Base-by-base conservation (phyloP, 306 rosid species). In the Begonia peltatifolia region DNA sequence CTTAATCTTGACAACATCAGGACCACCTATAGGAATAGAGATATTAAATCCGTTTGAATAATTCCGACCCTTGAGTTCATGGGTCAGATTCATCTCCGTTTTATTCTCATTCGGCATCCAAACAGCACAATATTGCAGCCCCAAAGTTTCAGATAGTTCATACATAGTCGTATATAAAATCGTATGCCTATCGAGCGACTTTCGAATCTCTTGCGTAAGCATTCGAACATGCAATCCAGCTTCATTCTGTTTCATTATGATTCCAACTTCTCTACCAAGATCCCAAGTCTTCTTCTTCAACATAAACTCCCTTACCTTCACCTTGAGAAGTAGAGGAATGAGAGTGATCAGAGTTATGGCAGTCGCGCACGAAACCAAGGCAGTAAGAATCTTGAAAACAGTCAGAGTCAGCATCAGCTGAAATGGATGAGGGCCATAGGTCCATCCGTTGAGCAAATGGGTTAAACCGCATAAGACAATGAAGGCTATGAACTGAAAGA, bases 141-240 rank as follows among this genome's bases (percentile, higher is more conserved):
- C 93, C 59, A 92, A 73, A 10, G 93, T 82, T 63, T 87, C 76
- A 12, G 99, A 92, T 12, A 92, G 75, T 78, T 92, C 99, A 47
- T 71, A 82, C 62, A 92, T 79, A 43, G 99, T 92, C n/a, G 99
- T 87, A 59, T 84, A 58, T 54, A 92, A 68, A 55, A 92, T 87
- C 0, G 84, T 87, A 57, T 87, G 99, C 57, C 87, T 70, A 67
- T 92, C 87, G 6, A 92, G 94, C 0, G 99, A 87, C 72, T 87
- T 92, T 11, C 99, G 99, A 68, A 92, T 92, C 83, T 92, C 99
- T 36, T 81, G 99, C 10, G 94, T 92, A 23, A 92, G 99, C 99
- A 92, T 92, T 64, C 99, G 66, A 6, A 92, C 99, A 62, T 92
- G 99, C 79, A 70, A 51, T 30, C 89, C 99, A 14, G 89, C 84